A percentile compares a stretch with the other conserved stretches of the same genome.
phyloP scores from a whole-genome alignment of 1,139 yeast species.

The Spencermartinsiella ligniputridi region DNA sequence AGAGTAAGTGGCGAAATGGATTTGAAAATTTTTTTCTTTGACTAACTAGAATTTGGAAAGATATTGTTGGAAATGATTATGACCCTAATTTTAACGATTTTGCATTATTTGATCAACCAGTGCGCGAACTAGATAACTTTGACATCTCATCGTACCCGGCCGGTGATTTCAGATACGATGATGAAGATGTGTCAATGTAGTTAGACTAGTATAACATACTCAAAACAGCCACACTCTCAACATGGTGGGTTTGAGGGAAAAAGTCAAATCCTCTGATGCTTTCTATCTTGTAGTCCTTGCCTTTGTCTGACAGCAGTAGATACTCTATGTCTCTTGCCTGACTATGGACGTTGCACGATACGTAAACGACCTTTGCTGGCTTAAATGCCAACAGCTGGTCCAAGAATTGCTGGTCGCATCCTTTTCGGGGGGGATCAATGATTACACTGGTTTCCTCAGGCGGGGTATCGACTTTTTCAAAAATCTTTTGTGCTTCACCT shows the following conservation, averaged over 20 bases:
- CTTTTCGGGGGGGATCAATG: constrained; percentile 95
- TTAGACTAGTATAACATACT: constrained; percentile 2
- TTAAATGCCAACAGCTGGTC: constrained; percentile 76
- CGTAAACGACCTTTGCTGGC: constrained; percentile 85
- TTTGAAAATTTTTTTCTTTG: constrained; percentile 2
- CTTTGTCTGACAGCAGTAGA: constrained; percentile 56
- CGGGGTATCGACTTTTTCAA: constrained; percentile 72
- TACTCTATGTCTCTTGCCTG: constrained; percentile 93
- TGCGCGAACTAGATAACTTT: constrained; percentile 17
- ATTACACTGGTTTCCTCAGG: constrained; percentile 77
- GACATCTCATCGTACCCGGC: constrained; percentile 13
- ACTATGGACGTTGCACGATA: constrained; percentile 95
- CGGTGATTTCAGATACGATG: not conserved
- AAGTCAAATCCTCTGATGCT: constrained; percentile 92
- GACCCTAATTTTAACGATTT: constrained; percentile 13
- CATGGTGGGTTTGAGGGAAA: constrained; percentile 98
- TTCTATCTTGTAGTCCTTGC: constrained; percentile 57
- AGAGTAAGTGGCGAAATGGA: constrained; percentile 14
- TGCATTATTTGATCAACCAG: constrained; percentile 11
- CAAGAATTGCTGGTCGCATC: constrained; percentile 85
- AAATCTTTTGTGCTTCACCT: constrained; percentile 90
- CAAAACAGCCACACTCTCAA: constrained; percentile 90
- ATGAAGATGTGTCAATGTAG: constrained; percentile 13
- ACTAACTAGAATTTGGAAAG: constrained; percentile 22
- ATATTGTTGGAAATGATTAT: constrained; percentile 21